These are phyloP conservation scores for Prunus salicina DNA, from an alignment of 306 rosid species.

Conservation along the genomic window DNA sequence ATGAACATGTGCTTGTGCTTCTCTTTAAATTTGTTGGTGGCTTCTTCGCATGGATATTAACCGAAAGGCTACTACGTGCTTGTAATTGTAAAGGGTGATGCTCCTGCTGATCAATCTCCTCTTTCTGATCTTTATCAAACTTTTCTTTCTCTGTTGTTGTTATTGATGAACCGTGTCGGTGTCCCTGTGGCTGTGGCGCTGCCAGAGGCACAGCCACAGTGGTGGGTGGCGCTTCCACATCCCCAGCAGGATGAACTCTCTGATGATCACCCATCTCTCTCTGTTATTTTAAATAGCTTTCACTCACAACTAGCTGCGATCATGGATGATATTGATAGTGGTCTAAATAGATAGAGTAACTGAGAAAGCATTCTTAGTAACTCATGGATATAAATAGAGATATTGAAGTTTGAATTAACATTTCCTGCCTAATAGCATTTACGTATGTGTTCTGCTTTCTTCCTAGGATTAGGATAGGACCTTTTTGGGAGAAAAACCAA, in stretches of 20 bases:
- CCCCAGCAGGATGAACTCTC: constrained; percentile 62
- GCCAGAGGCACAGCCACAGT: constrained; percentile 16
- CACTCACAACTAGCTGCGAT: background rate
- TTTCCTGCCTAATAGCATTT: background rate
- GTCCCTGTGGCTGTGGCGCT: background rate
- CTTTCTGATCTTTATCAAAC: constrained; percentile 26
- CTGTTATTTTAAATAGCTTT: background rate
- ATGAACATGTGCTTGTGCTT: constrained; percentile 7
- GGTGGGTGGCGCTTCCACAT: constrained; percentile 41
- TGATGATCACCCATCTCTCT: constrained; percentile 57
- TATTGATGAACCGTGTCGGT: background rate
- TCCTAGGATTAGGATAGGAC: background rate
- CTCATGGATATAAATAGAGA: background rate
- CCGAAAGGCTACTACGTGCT: constrained; percentile 13
- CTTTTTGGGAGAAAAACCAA: background rate
- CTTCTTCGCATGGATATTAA: constrained; percentile 11
- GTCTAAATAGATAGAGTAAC: background rate
- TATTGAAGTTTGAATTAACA: background rate
- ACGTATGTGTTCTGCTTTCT: background rate
- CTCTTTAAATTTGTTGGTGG: constrained; percentile 26
- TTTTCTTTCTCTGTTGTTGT: background rate
- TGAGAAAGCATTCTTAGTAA: too few relatives aligned
- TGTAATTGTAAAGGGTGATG: constrained; percentile 6
- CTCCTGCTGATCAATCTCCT: background rate
- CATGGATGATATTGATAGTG: background rate